Conservation (phyloP, 2,329 filamentous ascomycete species). For the Aphanocladium album region DNA sequence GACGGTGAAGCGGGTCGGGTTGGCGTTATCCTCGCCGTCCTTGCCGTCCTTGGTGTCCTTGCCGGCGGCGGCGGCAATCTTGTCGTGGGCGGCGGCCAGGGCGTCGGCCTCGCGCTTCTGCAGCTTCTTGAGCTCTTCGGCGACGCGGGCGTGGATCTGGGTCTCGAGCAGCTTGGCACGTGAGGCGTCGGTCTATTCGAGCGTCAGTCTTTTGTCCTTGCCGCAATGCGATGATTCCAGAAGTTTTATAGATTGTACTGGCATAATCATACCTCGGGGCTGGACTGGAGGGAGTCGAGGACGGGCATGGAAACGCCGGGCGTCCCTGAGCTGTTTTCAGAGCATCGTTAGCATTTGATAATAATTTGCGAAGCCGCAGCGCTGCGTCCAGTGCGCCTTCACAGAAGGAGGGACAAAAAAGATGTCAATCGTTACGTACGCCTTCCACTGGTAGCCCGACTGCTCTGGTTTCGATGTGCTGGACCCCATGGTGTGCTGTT, state of each 20-base stretch:
- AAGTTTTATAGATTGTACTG: too few species aligned
- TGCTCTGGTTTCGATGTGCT: constrained; percentile 49
- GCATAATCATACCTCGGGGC: constrained; percentile 71
- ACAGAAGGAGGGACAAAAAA: neutral
- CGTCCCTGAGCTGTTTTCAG: constrained; percentile 36
- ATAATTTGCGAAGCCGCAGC: too few species aligned
- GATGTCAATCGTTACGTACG: constrained; percentile 36
- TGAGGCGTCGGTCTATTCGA: constrained; percentile 73
- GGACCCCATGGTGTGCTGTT: constrained; percentile 47
- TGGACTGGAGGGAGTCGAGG: constrained; percentile 76
- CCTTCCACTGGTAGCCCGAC: constrained; percentile 46
- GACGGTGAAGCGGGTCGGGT: constrained; percentile 42
- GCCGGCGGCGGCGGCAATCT: constrained; percentile 57
- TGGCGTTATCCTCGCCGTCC: constrained; percentile 21
- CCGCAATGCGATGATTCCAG: neutral
- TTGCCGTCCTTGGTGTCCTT: constrained; percentile 38
- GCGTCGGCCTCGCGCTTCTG: constrained; percentile 64
- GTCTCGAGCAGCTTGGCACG: constrained; percentile 79
- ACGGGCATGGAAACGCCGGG: constrained; percentile 70
- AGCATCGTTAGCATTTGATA: constrained; percentile 9
- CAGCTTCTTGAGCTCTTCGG: constrained; percentile 76
- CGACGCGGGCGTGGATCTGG: constrained; percentile 81
- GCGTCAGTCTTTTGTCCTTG: neutral
- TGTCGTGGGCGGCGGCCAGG: constrained; percentile 64
- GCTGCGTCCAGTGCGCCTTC: constrained; percentile 8